phyloP scores from a whole-genome alignment of 2,329 filamentous ascomycete genomes.

The Talaromyces islandicus region DNA sequence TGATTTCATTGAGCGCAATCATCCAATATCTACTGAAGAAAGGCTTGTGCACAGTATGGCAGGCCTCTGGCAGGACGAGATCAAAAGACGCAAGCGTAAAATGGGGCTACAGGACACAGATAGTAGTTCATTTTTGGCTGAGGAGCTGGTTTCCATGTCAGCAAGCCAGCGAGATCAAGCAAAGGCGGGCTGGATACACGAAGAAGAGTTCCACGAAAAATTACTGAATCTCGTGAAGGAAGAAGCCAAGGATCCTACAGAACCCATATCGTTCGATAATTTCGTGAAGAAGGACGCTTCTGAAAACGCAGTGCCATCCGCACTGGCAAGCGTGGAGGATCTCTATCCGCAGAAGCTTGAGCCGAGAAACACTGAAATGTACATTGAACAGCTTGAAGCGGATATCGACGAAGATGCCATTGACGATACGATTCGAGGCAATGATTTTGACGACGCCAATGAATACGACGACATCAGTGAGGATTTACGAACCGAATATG shows the following conservation, averaged over 20 bases:
- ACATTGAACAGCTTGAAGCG: slow-evolving; percentile 8
- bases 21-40: slow-evolving; percentile 59
- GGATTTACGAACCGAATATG: slow-evolving; percentile 15
- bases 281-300: slow-evolving; percentile 55
- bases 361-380: slow-evolving; percentile 17
- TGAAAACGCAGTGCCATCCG: slow-evolving; percentile 63
- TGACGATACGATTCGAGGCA: slow-evolving; percentile 52
- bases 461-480: slow-evolving; percentile 37
- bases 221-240: slow-evolving; percentile 57
- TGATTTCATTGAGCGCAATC: slow-evolving; percentile 69
- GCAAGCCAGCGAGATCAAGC: slow-evolving; percentile 68
- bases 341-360: slow-evolving; percentile 65
- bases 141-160: slow-evolving; percentile 83
- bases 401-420: slow-evolving; percentile 54
- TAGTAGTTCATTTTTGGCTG: slow-evolving; percentile 72
- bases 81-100: slow-evolving; percentile 65
- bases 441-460: slow-evolving; percentile 36
- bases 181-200: slow-evolving; percentile 85
- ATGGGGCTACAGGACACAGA: slow-evolving; percentile 60
- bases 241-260: slow-evolving; percentile 51
- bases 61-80: slow-evolving; percentile 86
- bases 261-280: slow-evolving; percentile 53
- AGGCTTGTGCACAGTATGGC: slow-evolving; percentile 94
- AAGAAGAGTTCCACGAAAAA: slow-evolving; percentile 70
- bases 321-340: slow-evolving; percentile 78